Evolutionary conservation across 495 filamentous ascomycete genomes (phyloP), one percentile per base, ranked within the genome.

Genomic region (Recurvomyces mirabilis): DNA sequence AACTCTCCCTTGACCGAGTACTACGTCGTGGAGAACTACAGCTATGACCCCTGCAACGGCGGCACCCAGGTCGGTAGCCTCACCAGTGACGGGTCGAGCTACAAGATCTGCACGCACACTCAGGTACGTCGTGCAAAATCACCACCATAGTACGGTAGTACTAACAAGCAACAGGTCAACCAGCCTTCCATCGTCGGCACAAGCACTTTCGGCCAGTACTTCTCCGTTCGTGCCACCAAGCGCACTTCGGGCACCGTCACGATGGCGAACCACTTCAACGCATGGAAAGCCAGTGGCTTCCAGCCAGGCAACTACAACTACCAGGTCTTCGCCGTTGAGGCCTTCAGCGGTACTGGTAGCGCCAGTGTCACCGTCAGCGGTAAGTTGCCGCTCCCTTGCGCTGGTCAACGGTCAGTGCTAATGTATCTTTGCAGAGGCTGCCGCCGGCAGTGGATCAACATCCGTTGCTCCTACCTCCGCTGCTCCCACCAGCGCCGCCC

Each of bases 41-140:
- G 72, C 33, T 77, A 75, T 67, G 70, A 77, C 64, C 74, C 74
- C 20, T 66, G 60, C 30, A 63, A 54, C 24, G 70, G 63, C 19
- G 65, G 65, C 17, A 57, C 55, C 0, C 65, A 67, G 57, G 69
- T 69, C 52, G 79, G 78, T 36, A 71, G 65, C 17, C 61, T 82
- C 33, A 59, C 56, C 31, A 67, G 58, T 31, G 81, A 84, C 61
- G 80, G 79, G 40, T 59, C 63, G 31, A 73, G 65, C 9, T 85
- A 85, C 66, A 68, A 78, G 43, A 74, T 84, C 61, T 78, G 74
- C 65, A 63, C 69, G 52, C 66, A 66, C 31, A 63, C 65, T 36
- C 76, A 12, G 18, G 26, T 30, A 9, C 26, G 26, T 30, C 9
- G n/a, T n/a, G n/a, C 9, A 30, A 9, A 30, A 9, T 30, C 9